Conservation (phyloP, 2,329 filamentous ascomycete species). For the Neopestalotiopsis clavispora region DNA sequence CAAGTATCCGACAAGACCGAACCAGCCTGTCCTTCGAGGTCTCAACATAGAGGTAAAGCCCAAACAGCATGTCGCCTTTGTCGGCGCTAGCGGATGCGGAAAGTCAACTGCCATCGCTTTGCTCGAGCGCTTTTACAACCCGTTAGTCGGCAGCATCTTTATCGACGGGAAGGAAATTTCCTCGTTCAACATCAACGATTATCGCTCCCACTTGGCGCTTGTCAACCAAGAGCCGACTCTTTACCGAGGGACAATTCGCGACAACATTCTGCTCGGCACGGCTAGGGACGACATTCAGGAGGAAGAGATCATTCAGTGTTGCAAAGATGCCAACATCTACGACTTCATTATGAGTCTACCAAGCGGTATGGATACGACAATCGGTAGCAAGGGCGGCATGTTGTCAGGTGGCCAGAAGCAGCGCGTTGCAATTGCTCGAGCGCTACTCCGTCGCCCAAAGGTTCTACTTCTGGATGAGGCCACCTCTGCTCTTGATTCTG, state of each 20-base stretch:
- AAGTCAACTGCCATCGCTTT: slow-evolving; percentile 94
- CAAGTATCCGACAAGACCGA: slow-evolving; percentile 89
- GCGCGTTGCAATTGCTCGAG: slow-evolving; percentile 78
- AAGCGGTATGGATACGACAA: slow-evolving; percentile 89
- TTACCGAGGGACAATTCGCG: slow-evolving; percentile 85
- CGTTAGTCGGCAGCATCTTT: slow-evolving; percentile 76
- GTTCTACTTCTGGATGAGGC: slow-evolving; percentile 92
- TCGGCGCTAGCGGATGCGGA: slow-evolving; percentile 91
- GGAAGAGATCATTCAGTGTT: no score
- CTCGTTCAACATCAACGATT: slow-evolving; percentile 88
- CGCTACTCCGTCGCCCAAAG: slow-evolving; percentile 90
- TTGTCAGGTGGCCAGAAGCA: slow-evolving; percentile 69
- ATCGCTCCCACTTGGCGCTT: slow-evolving; percentile 84
- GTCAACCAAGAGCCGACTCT: slow-evolving; percentile 93
- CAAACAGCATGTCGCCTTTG: slow-evolving; percentile 89
- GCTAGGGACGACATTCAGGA: slow-evolving; percentile 74
- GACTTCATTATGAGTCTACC: slow-evolving; percentile 84
- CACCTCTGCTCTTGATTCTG: slow-evolving; percentile 90
- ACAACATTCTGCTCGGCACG: slow-evolving; percentile 84
- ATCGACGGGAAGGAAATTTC: slow-evolving; percentile 84
- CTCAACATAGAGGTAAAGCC: slow-evolving; percentile 81
- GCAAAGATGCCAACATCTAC: slow-evolving; percentile 89
- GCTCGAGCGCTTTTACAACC: slow-evolving; percentile 92
- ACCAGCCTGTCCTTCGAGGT: slow-evolving; percentile 88
- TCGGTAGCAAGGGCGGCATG: slow-evolving; percentile 90